phyloP scores from a whole-genome alignment of 805 yeast genomes.

The Candida sphagnicola region DNA sequence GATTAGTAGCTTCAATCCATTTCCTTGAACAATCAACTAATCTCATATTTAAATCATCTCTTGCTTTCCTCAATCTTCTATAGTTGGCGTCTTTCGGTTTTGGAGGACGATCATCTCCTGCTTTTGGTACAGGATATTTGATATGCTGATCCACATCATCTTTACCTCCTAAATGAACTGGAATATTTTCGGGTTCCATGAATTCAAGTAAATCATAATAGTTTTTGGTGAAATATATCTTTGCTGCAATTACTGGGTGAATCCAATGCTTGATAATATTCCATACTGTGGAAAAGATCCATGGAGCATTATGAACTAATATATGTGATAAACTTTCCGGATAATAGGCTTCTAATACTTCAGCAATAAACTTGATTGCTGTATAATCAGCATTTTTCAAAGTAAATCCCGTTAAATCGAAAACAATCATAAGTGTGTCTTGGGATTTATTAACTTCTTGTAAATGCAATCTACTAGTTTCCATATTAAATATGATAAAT shows the following conservation, averaged over 20 bases:
- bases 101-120: conserved; percentile 26
- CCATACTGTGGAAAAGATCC: conserved; percentile 96
- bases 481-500: conserved; percentile 70
- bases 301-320: conserved; percentile 89
- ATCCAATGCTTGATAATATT: conserved; percentile 86
- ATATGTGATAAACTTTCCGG: conserved; percentile 86
- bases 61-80: conserved; percentile 41
- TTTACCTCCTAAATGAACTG: conserved; percentile 70
- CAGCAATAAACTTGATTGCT: conserved; percentile 83
- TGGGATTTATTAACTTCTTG: conserved; percentile 50
- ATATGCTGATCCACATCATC: conserved; percentile 48
- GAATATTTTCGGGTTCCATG: conserved; percentile 57
- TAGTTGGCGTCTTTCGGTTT: conserved; percentile 32
- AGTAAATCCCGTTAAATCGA: conserved; percentile 79
- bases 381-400: conserved; percentile 88
- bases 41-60: conserved; percentile 48
- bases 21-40: conserved; percentile 62
- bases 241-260: conserved; percentile 92
- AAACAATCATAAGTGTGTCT: conserved; percentile 61
- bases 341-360: conserved; percentile 89
- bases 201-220: conserved; percentile 60
- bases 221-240: conserved; percentile 75
- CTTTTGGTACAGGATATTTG: conserved; percentile 62
- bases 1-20: conserved; percentile 69
- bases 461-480: conserved; percentile 66